Evolutionary conservation across 345 rosid genomes (phyloP).

Genomic region (Erucastrum elatum): DNA sequence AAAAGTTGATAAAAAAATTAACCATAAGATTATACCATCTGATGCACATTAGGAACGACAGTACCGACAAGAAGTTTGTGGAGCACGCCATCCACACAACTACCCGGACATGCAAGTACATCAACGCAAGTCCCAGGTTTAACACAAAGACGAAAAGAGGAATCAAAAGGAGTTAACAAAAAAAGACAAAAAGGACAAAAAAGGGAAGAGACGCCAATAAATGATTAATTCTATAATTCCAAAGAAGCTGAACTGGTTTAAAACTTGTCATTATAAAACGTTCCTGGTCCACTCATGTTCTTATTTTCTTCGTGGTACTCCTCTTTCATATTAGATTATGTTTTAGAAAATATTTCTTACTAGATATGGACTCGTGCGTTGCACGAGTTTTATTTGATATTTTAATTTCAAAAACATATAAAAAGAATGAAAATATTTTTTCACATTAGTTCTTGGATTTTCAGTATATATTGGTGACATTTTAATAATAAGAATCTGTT

Average conservation of each 20-base stretch:
- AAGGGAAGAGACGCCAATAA: background rate
- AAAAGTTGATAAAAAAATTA: too few relatives aligned
- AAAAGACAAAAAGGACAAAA: background rate
- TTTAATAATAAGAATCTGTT: too few relatives aligned
- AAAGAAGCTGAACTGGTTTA: background rate
- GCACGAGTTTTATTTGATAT: too few relatives aligned
- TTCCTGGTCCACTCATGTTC: background rate
- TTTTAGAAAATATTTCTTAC: too few relatives aligned
- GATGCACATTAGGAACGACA: background rate
- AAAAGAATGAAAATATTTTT: too few relatives aligned
- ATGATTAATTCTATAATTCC: background rate
- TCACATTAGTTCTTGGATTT: too few relatives aligned
- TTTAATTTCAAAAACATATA: too few relatives aligned
- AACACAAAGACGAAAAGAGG: background rate
- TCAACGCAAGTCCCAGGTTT: background rate
- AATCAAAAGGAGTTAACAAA: background rate
- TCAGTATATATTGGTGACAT: too few relatives aligned
- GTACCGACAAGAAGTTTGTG: background rate
- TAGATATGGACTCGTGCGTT: too few relatives aligned
- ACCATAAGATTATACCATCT: background rate
- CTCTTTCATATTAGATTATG: too few relatives aligned
- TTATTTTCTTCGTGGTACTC: background rate
- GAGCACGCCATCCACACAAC: background rate
- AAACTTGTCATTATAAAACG: background rate
- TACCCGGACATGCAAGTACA: background rate